Conservation (phyloP, 495 filamentous ascomycete species). For the Hyphodiscus hymeniophilus region DNA sequence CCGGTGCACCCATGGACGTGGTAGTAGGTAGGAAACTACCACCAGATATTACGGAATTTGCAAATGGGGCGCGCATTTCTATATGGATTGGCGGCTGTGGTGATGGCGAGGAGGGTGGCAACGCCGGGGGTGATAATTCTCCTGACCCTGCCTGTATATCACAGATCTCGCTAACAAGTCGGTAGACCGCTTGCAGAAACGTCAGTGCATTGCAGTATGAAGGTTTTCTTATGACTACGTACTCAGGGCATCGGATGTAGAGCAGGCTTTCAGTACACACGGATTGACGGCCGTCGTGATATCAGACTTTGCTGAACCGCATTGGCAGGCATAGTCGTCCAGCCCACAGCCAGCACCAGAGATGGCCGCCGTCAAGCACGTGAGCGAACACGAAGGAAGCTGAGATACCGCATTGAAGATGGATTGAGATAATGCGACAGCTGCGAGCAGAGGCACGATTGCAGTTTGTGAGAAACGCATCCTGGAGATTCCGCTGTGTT, state of each 20-base stretch:
- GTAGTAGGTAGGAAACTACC: background rate
- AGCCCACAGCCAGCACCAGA: constrained; percentile 2
- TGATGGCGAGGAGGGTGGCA: no score
- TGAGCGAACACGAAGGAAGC: constrained; percentile 11
- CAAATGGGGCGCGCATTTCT: no score
- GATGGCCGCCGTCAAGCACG: constrained; percentile 10
- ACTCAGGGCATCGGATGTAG: constrained; percentile 5
- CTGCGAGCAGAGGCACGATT: constrained; percentile 2
- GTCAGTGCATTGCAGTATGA: background rate
- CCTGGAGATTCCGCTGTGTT: background rate
- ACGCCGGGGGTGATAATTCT: background rate
- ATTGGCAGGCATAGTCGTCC: constrained; percentile 15
- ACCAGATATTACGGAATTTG: no score
- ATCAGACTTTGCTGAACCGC: constrained; percentile 1
- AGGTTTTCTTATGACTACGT: no score
- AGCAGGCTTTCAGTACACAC: constrained; percentile 7
- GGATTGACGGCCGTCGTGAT: constrained; percentile 5
- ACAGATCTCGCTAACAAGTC: background rate
- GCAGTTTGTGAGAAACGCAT: constrained; percentile 16
- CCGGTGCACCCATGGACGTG: background rate
- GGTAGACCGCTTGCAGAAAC: background rate
- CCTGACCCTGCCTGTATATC: background rate
- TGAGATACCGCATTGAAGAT: background rate
- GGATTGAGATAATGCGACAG: constrained; percentile 12
- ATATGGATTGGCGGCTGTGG: no score